These are phyloP conservation scores for Combretum micranthum DNA, from an alignment of 345 rosid species.

Conservation along the genomic window DNA sequence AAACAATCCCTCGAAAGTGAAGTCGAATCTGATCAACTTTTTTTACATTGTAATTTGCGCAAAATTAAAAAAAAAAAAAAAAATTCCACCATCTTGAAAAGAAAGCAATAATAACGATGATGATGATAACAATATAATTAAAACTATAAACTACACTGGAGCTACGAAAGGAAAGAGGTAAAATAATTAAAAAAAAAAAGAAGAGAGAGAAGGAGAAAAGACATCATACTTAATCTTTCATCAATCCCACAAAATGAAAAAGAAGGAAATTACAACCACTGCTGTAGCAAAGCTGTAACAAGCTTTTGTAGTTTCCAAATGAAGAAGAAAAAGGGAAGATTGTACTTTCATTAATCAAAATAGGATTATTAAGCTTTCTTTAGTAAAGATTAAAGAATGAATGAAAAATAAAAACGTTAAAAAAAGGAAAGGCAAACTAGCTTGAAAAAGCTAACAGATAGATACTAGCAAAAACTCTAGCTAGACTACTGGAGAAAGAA, in stretches of 20 bases:
- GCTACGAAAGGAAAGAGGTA: no score
- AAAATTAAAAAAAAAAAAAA: no score
- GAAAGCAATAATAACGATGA: no score
- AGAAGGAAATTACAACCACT: neutral
- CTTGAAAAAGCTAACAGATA: no score
- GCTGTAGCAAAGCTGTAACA: neutral
- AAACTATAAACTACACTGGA: no score
- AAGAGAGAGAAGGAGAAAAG: conserved; percentile 6
- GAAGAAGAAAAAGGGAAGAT: neutral
- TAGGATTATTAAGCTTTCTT: conserved; percentile 7
- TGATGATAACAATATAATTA: no score
- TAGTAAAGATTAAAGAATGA: neutral
- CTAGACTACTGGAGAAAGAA: no score
- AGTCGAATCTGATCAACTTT: neutral
- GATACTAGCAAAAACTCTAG: no score
- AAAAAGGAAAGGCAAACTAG: no score
- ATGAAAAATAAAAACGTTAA: neutral
- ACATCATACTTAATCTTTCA: neutral
- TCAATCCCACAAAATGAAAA: conserved; percentile 3
- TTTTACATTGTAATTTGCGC: no score
- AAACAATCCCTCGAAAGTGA: conserved; percentile 5
- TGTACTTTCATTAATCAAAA: conserved; percentile 5
- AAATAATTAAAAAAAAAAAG: neutral
- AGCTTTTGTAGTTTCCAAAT: no score
- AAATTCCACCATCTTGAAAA: no score